Evolutionary conservation across 2,329 filamentous ascomycete genomes (phyloP).

Genomic region (Tolypocladium ovalisporum): DNA sequence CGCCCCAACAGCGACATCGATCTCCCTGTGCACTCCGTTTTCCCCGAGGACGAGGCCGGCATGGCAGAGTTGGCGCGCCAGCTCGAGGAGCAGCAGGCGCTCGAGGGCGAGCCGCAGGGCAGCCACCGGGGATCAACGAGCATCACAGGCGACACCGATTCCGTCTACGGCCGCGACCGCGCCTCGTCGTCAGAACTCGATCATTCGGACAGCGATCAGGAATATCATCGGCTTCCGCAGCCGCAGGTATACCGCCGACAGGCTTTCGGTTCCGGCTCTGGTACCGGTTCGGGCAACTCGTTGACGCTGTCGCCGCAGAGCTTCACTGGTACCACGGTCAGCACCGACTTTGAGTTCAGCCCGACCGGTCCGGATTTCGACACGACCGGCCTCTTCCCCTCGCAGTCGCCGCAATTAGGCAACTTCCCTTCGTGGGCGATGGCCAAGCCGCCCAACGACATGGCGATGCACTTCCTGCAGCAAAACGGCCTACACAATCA

Average conservation of each 20-base stretch:
- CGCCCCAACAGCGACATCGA: slow-evolving; percentile 51
- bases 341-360: slow-evolving; percentile 25
- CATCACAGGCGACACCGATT: slow-evolving; percentile 6
- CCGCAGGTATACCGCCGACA: slow-evolving; percentile 40
- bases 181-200: slow-evolving; percentile 45
- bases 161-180: slow-evolving; percentile 20
- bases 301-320: slow-evolving; percentile 44
- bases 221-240: neutral
- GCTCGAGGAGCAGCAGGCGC: slow-evolving; percentile 32
- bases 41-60: slow-evolving; percentile 50
- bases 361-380: slow-evolving; percentile 21
- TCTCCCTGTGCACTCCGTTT: slow-evolving; percentile 44
- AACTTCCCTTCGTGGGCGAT: slow-evolving; percentile 21
- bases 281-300: slow-evolving; percentile 15
- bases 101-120: slow-evolving; percentile 5
- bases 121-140: slow-evolving; percentile 16
- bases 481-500: slow-evolving; percentile 30
- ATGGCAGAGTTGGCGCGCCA: slow-evolving; percentile 45
- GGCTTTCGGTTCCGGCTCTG: slow-evolving; percentile 27
- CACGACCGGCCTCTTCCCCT: slow-evolving; percentile 21
- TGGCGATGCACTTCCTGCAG: slow-evolving; percentile 30
- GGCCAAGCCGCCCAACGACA: slow-evolving; percentile 13
- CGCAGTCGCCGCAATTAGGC: slow-evolving; percentile 22
- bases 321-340: slow-evolving; percentile 30
- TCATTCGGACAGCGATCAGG: slow-evolving; percentile 41